phyloP scores from a whole-genome alignment of 495 filamentous ascomycete genomes.

The Entonaema liquescens region DNA sequence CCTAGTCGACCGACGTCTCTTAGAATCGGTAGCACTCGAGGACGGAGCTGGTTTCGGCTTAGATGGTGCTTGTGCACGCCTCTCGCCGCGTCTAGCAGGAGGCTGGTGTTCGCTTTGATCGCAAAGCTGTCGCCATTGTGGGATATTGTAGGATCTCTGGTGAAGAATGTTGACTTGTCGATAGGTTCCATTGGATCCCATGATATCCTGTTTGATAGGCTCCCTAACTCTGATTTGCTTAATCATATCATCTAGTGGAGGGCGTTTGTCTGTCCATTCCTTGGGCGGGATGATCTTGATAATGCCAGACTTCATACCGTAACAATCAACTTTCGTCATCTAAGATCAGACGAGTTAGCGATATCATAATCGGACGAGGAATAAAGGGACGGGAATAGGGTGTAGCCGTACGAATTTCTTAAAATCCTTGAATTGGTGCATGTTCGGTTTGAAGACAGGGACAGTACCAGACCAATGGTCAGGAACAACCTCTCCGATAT shows the following conservation, averaged over 20 bases:
- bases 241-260: constrained; percentile 80
- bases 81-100: constrained; percentile 90
- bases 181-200: constrained; percentile 91
- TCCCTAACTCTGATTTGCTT: constrained; percentile 94
- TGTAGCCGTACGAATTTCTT: constrained; percentile 70
- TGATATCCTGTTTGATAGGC: constrained; percentile 97
- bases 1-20: constrained; percentile 51
- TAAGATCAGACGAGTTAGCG: constrained; percentile 37
- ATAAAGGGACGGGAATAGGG: constrained; percentile 4
- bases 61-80: constrained; percentile 72
- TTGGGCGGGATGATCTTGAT: constrained; percentile 93
- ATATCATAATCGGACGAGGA: constrained; percentile 7
- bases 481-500: constrained; percentile 77
- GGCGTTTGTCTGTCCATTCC: constrained; percentile 88
- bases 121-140: constrained; percentile 91
- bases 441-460: constrained; percentile 93
- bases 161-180: constrained; percentile 96
- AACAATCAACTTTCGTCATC: constrained; percentile 86
- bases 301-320: constrained; percentile 97
- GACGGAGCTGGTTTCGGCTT: constrained; percentile 48
- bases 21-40: constrained; percentile 33
- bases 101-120: constrained; percentile 95
- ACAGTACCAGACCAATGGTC: constrained; percentile 91
- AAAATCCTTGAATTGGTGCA: constrained; percentile 94
- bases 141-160: constrained; percentile 93